Base-by-base conservation (phyloP, 2,329 filamentous ascomycete genomes). In the Aspergillus nomiae region DNA sequence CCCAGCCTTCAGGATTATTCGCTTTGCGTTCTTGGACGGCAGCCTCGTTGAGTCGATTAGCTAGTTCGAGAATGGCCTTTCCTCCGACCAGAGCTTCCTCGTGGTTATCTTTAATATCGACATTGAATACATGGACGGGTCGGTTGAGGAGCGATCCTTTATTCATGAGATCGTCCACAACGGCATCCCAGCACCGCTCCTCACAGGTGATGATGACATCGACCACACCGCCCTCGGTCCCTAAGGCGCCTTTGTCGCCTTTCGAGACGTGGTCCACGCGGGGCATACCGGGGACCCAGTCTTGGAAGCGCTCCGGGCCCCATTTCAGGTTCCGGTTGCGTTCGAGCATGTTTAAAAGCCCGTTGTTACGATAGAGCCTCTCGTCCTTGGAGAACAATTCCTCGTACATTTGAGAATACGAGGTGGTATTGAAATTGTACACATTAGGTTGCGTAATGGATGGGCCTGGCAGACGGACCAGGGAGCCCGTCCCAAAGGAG, bases 81-180 rank as follows among this genome's bases (percentile, higher is more conserved):
- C 95, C 95, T 11, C 95, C 95, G 2, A 97, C 86, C 26, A 94
- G 84, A 0, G 95, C 95, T 78, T 99, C 95, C 77, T 99, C 94
- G 74, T 98, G 95, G 74, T 98, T 99, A 80, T 99, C 95, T 77
- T 91, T 94, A 74, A 99, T 99, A 76, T 99, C 95, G 60, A 99
- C 90, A 72, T 99, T 99, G 83, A 99, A 96, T 61, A 99, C 92
- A 75, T 99, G 95, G 0, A 99, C 95, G 0, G 95, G 94, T 2
- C 92, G 85, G 77, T 99, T 99, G 62, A 99, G 83, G 4, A 92
- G 90, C 0, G 90, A 88, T 9, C 94, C 95, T 65, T 96, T 87
- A 71, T 89, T 91, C 65, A 97, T 87, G 58, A 99, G 83, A 76
- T 99, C 94, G 72, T 99, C 95, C 12, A 99, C 86, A 38, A 99